Conservation (phyloP, 306 rosid species). For the Begonia peltatifolia region DNA sequence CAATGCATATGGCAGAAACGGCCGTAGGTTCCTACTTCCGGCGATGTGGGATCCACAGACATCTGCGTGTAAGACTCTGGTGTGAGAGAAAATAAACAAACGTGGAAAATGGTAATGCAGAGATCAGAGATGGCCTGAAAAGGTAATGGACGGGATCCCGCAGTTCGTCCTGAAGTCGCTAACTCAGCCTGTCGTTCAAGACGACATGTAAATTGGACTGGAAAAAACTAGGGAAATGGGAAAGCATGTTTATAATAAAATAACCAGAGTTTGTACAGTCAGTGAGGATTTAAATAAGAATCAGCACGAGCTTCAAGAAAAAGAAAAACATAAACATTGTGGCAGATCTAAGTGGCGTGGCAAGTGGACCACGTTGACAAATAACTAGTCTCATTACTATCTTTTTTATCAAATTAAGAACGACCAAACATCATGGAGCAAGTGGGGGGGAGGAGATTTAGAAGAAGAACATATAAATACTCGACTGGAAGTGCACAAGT, state of each 20-base stretch:
- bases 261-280: not conserved
- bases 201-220: conserved; percentile 30
- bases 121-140: conserved; percentile 11
- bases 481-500: too few relatives aligned
- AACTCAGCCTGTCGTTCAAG: conserved; percentile 30
- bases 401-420: too few relatives aligned
- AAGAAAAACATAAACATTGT: too few relatives aligned
- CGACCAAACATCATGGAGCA: too few relatives aligned
- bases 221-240: conserved; percentile 1
- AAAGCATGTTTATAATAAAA: not conserved
- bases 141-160: not conserved
- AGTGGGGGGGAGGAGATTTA: too few relatives aligned
- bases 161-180: not conserved
- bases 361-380: too few relatives aligned
- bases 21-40: conserved; percentile 54
- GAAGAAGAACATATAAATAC: too few relatives aligned
- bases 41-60: conserved; percentile 96
- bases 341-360: too few relatives aligned
- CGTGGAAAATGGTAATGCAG: conserved; percentile 2
- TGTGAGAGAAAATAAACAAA: conserved; percentile 6
- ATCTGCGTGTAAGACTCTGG: conserved; percentile 53
- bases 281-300: not conserved
- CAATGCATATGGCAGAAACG: conserved; percentile 62
- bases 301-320: too few relatives aligned
- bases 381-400: too few relatives aligned